phyloP scores from a whole-genome alignment of 352 stramenopile species.

The Phytophthora aleatoria region DNA sequence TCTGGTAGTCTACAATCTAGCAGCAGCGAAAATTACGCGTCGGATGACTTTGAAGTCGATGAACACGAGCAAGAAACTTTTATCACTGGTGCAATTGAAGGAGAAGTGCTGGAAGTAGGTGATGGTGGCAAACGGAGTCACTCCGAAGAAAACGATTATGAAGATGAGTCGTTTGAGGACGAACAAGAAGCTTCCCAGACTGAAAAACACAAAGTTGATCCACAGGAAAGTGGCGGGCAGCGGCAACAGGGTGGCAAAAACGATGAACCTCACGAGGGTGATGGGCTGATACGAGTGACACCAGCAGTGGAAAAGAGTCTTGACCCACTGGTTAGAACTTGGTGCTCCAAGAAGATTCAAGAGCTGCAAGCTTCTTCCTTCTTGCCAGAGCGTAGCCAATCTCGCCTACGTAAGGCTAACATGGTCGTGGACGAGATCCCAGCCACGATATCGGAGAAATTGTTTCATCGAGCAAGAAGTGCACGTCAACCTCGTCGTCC shows the following conservation, averaged over 20 bases:
- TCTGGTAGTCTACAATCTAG: neutral
- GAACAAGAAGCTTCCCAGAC: neutral
- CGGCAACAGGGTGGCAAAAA: neutral
- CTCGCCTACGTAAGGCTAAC: neutral
- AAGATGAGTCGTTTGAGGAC: slow-evolving; percentile 23
- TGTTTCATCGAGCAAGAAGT: slow-evolving; percentile 13
- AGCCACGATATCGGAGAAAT: slow-evolving; percentile 2
- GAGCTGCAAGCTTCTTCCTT: neutral
- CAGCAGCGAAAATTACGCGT: slow-evolving; percentile 16
- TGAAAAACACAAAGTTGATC: neutral
- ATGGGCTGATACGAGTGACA: neutral
- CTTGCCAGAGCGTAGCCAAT: neutral
- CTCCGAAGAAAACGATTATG: slow-evolving; percentile 12
- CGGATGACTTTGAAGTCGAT: slow-evolving; percentile 29
- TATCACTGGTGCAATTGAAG: neutral
- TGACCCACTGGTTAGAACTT: slow-evolving; percentile 5
- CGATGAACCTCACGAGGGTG: neutral
- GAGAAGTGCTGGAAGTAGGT: neutral
- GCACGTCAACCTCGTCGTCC: neutral
- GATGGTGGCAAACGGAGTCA: neutral
- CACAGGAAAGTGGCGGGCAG: neutral
- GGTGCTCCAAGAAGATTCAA: slow-evolving; percentile 21
- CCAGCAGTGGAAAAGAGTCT: neutral
- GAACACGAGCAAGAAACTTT: neutral
- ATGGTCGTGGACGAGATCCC: slow-evolving; percentile 2